Evolutionary conservation across 2,329 filamentous ascomycete genomes (phyloP).

Genomic region (Penicillium sp.): DNA sequence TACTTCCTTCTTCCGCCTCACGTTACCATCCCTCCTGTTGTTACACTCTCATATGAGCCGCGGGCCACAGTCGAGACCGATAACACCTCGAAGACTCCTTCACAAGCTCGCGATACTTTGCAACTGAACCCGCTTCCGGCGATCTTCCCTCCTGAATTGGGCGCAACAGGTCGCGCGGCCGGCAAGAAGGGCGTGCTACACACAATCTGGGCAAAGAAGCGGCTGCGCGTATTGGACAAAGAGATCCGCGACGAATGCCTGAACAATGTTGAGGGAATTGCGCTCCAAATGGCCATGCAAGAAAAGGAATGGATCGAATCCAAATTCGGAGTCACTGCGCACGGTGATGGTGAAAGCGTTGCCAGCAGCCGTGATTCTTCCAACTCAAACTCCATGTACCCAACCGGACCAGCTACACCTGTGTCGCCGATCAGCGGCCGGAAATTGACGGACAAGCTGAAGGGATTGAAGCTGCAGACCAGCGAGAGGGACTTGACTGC

Average conservation of each 20-base stretch:
- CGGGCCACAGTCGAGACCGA: constrained; percentile 23
- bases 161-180: constrained; percentile 59
- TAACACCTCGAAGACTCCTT: neutral
- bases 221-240: constrained; percentile 66
- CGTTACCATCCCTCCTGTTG: constrained; percentile 64
- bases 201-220: constrained; percentile 83
- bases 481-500: constrained; percentile 60
- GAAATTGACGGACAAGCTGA: constrained; percentile 72
- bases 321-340: constrained; percentile 64
- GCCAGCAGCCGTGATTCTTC: constrained; percentile 20
- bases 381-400: constrained; percentile 23
- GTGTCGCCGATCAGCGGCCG: constrained; percentile 61
- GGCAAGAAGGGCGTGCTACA: constrained; percentile 79
- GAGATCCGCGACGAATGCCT: constrained; percentile 73
- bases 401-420: constrained; percentile 52
- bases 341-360: constrained; percentile 36
- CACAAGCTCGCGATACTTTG: constrained; percentile 42
- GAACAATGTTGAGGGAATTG: constrained; percentile 74
- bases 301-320: constrained; percentile 82
- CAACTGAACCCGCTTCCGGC: constrained; percentile 77
- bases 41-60: constrained; percentile 58
- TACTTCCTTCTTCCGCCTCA: constrained; percentile 78
- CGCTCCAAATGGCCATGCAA: constrained; percentile 74
- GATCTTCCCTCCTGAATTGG: constrained; percentile 74
- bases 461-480: constrained; percentile 72